Percentiles rank a stretch among this genome's conserved stretches.
Evolutionary conservation across 352 stramenopile genomes (phyloP).

Genomic region (Globisporangium nunn): DNA sequence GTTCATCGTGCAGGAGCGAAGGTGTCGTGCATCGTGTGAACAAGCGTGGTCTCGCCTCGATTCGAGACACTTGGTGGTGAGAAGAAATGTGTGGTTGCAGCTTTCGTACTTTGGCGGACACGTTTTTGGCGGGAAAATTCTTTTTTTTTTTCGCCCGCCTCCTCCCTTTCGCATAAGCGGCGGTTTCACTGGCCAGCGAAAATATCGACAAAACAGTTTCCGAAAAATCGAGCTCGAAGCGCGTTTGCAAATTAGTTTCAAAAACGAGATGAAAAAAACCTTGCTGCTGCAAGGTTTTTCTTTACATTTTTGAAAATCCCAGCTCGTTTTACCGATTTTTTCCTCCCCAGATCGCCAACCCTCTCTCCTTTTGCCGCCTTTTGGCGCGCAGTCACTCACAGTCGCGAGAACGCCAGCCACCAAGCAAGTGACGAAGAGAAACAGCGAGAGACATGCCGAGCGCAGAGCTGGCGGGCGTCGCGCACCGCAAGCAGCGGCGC

Average conservation of each 20-base stretch:
- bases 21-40: no score
- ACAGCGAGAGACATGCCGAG: constrained; percentile 7
- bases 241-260: neutral
- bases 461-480: constrained; percentile 6
- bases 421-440: neutral
- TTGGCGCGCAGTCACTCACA: neutral
- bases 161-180: neutral
- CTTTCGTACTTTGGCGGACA: no score
- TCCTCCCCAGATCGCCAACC: neutral
- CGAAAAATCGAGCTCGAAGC: neutral
- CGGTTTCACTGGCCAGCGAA: neutral
- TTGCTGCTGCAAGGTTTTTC: neutral
- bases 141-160: no score
- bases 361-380: neutral
- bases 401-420: neutral
- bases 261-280: neutral
- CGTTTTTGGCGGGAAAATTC: neutral
- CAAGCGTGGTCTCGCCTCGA: no score
- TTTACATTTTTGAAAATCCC: neutral
- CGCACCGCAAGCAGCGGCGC: constrained; percentile 20
- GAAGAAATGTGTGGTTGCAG: no score
- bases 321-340: neutral
- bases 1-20: no score
- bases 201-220: neutral
- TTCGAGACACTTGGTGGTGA: no score